phyloP scores from a whole-genome alignment of 176 grass and related monocot genomes.

The Carex littledalei region DNA sequence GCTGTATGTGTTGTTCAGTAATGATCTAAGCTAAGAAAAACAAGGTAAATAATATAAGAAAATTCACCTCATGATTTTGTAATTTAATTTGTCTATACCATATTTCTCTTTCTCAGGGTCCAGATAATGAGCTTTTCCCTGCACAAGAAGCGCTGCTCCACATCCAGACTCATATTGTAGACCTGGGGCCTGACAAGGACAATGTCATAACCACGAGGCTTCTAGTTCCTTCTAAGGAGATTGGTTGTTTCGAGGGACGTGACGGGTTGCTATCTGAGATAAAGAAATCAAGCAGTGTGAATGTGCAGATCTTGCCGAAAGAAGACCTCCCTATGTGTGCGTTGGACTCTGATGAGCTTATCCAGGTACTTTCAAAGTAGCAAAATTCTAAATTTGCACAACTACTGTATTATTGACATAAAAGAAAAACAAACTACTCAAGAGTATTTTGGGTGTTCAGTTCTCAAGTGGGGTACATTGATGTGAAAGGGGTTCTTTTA shows the following conservation, averaged over 20 bases:
- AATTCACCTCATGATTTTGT: conserved; percentile 10
- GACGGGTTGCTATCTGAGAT: conserved; percentile 81
- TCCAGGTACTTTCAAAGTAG: conserved; percentile 63
- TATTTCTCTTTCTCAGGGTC: conserved; percentile 46
- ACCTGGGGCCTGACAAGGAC: conserved; percentile 93
- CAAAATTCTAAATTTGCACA: background rate
- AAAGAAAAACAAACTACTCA: background rate
- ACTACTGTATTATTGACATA: background rate
- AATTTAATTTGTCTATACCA: background rate
- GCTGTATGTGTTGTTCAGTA: background rate
- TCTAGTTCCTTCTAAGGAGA: conserved; percentile 82
- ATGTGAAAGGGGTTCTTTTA: conserved; percentile 1
- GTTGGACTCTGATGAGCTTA: conserved; percentile 81
- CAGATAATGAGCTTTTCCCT: conserved; percentile 85
- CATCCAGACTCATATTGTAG: conserved; percentile 90
- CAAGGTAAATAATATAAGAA: background rate
- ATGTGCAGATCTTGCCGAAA: conserved; percentile 94
- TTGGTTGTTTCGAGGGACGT: conserved; percentile 72
- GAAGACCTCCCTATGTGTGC: conserved; percentile 74
- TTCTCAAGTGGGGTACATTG: background rate
- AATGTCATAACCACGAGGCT: conserved; percentile 93
- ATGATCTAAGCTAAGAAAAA: background rate
- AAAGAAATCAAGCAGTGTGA: conserved; percentile 69
- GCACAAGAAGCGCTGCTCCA: conserved; percentile 93
- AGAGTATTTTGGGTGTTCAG: background rate